phyloP scores from a whole-genome alignment of 768 basidiomycete genomes.

The Obba rivulosa region DNA sequence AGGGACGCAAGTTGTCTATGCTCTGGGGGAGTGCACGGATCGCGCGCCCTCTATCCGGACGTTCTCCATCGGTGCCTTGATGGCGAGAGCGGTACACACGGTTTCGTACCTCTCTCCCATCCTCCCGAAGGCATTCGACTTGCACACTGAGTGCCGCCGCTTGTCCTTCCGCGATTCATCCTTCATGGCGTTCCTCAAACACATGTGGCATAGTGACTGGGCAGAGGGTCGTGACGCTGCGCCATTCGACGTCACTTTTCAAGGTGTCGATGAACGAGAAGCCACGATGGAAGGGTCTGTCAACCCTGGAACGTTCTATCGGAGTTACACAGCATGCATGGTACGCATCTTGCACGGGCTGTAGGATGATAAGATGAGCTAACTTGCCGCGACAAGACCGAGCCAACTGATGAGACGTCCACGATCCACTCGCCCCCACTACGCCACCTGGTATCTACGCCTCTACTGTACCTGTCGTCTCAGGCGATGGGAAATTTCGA shows the following conservation, averaged over 20 bases:
- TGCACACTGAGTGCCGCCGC: constrained; percentile 38
- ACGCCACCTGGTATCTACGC: constrained; percentile 1
- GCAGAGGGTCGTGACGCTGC: constrained; percentile 40
- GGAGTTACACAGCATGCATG: constrained; percentile 35
- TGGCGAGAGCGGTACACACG: constrained; percentile 37
- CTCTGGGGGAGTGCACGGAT: constrained; percentile 37
- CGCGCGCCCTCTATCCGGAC: constrained; percentile 36
- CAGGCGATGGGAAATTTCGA: constrained; percentile 33
- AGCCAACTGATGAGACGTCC: background rate
- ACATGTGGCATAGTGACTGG: constrained; percentile 45
- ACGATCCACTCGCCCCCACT: background rate
- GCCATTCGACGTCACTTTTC: constrained; percentile 44
- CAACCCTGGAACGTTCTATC: constrained; percentile 36
- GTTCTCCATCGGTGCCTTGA: constrained; percentile 33
- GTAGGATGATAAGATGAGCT: too few relatives aligned
- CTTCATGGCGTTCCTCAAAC: constrained; percentile 26
- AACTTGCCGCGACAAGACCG: background rate
- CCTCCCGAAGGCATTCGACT: constrained; percentile 31
- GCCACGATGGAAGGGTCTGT: constrained; percentile 30
- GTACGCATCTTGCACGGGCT: constrained; percentile 16
- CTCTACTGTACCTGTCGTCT: constrained; percentile 25
- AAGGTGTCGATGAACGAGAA: constrained; percentile 39
- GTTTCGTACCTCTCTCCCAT: constrained; percentile 39
- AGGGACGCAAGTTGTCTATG: constrained; percentile 43
- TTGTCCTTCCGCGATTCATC: constrained; percentile 37